A percentile compares a stretch with the other conserved stretches of the same genome.
These are phyloP conservation scores for Pseudopithomyces maydicus DNA, from an alignment of 2,329 filamentous ascomycete species.

Conservation along the genomic window DNA sequence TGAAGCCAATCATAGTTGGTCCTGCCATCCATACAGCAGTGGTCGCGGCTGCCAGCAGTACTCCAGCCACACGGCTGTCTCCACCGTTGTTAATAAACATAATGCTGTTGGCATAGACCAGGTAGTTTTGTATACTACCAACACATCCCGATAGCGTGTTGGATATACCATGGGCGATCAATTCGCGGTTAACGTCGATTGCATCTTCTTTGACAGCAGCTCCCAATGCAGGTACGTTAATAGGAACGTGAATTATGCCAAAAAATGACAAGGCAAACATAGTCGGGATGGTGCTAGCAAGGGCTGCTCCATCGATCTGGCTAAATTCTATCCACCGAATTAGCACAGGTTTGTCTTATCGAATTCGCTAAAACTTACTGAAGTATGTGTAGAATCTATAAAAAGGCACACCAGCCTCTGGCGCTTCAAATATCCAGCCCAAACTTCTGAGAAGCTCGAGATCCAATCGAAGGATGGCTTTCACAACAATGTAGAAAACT, in stretches of 20 bases:
- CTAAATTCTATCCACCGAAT: constrained; percentile 67
- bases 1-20: constrained; percentile 86
- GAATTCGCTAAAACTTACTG: constrained; percentile 60
- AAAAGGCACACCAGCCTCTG: constrained; percentile 85
- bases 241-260: constrained; percentile 93
- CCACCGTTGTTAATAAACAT: constrained; percentile 95
- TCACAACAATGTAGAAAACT: constrained; percentile 78
- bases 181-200: constrained; percentile 84
- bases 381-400: constrained; percentile 98
- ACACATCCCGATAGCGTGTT: constrained; percentile 86
- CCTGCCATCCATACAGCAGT: constrained; percentile 83
- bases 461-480: constrained; percentile 69
- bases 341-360: background rate
- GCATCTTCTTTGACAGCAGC: constrained; percentile 92
- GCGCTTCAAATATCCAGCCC: constrained; percentile 92
- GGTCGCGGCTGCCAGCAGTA: constrained; percentile 81
- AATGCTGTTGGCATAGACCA: constrained; percentile 97
- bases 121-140: constrained; percentile 94
- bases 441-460: constrained; percentile 68
- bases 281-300: constrained; percentile 83
- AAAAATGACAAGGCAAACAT: constrained; percentile 99
- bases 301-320: constrained; percentile 80
- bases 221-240: constrained; percentile 93
- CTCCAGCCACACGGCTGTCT: constrained; percentile 81
- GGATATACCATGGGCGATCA: constrained; percentile 90